A percentile compares a stretch with the other conserved stretches of the same genome.
Conservation (phyloP, 768 basidiomycete genomes). For the Clitopilus hobsonii region DNA sequence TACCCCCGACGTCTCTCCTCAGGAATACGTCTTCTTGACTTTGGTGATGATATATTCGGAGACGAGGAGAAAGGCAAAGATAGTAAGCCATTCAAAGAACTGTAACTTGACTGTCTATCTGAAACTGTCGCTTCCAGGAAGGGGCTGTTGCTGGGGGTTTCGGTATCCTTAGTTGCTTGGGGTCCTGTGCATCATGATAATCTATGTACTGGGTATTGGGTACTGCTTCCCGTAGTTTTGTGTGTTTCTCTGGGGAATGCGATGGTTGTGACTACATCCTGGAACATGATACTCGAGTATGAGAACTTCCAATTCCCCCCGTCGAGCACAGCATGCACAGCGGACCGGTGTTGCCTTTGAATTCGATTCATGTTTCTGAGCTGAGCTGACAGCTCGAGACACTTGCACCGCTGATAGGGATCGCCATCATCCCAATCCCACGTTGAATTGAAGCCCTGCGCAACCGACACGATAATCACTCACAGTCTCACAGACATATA, state of each 20-base stretch:
- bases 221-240: background rate
- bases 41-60: conserved; percentile 35
- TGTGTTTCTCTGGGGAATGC: background rate
- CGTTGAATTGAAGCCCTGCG: too few species aligned
- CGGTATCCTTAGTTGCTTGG: background rate
- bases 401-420: too few species aligned
- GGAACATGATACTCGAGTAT: too few species aligned
- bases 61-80: conserved; percentile 32
- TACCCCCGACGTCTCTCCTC: background rate
- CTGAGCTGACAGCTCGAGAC: too few species aligned
- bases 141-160: background rate
- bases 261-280: too few species aligned
- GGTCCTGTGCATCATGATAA: background rate
- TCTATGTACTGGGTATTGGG: background rate
- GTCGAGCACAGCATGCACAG: too few species aligned
- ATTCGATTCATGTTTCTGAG: too few species aligned
- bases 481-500: too few species aligned
- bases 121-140: background rate
- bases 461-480: too few species aligned
- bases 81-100: conserved; percentile 17
- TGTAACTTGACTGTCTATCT: background rate
- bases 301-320: too few species aligned
- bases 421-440: too few species aligned
- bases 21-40: conserved; percentile 36
- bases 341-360: too few species aligned